Conservation (phyloP, 1,284 basidiomycete genomes). For the Peniophora sp. region DNA sequence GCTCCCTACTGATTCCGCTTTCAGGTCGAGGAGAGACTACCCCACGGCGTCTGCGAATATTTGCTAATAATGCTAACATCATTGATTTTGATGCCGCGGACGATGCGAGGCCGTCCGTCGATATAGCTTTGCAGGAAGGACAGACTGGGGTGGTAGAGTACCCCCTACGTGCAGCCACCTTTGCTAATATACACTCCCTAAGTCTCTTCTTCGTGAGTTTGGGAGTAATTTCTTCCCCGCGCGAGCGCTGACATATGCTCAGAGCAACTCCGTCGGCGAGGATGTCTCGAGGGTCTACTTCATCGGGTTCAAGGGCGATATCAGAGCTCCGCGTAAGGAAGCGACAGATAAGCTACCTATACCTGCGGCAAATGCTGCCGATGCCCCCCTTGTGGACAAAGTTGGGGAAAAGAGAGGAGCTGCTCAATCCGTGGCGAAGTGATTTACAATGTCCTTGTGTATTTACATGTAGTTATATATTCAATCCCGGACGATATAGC, state of each 20-base stretch:
- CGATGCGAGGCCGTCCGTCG: conserved; percentile 55
- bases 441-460: neutral
- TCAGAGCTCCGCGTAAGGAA: conserved; percentile 47
- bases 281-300: conserved; percentile 64
- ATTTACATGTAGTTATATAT: too few relatives aligned
- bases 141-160: conserved; percentile 65
- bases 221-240: conserved; percentile 3
- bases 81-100: conserved; percentile 72
- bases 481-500: too few relatives aligned
- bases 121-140: conserved; percentile 64
- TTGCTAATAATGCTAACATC: conserved; percentile 62
- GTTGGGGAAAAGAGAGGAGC: conserved; percentile 48
- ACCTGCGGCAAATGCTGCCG: conserved; percentile 62
- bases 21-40: conserved; percentile 63
- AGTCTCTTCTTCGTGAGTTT: conserved; percentile 71
- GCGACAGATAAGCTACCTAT: conserved; percentile 56
- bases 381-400: conserved; percentile 56
- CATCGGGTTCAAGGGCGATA: conserved; percentile 75
- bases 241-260: conserved; percentile 3
- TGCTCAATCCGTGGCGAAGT: conserved; percentile 43
- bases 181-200: conserved; percentile 64
- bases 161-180: conserved; percentile 65
- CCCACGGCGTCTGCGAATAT: conserved; percentile 61
- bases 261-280: conserved; percentile 62
- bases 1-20: conserved; percentile 1